Conservation (phyloP, 495 filamentous ascomycete species). For the Saxophila tyrrhenica region DNA sequence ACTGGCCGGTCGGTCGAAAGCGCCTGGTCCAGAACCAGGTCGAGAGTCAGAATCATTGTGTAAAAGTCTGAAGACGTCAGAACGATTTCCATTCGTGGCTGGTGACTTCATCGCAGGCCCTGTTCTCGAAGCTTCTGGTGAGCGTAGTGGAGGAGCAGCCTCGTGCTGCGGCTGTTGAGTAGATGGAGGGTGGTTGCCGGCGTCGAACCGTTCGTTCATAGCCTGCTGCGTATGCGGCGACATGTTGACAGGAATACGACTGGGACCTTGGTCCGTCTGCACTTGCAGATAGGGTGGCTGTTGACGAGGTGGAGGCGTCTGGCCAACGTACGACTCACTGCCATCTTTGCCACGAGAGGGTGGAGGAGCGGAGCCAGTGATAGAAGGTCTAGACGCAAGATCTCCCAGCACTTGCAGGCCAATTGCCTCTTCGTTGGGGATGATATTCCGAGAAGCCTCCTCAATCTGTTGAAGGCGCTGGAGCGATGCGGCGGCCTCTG, state of each 20-base stretch:
- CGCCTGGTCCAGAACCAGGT: not conserved
- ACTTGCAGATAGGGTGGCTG: not conserved
- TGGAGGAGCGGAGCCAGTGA: not conserved
- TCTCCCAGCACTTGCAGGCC: conserved; percentile 15
- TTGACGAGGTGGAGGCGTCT: not conserved
- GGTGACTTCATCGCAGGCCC: not conserved
- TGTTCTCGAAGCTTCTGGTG: not conserved
- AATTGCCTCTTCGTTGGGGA: conserved; percentile 14
- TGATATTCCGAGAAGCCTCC: not conserved
- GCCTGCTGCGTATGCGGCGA: conserved; percentile 9
- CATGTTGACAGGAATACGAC: conserved; percentile 7
- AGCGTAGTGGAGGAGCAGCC: not conserved
- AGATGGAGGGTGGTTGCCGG: conserved; percentile 3
- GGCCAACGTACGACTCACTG: not conserved
- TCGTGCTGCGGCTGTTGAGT: not conserved
- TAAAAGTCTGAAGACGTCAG: not conserved
- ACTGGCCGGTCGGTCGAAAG: not conserved
- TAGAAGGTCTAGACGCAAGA: conserved; percentile 13
- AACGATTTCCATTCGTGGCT: not conserved
- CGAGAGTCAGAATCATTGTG: not conserved
- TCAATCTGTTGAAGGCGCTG: not conserved
- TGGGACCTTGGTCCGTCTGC: not conserved
- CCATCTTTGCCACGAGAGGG: not conserved
- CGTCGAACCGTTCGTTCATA: conserved; percentile 8
- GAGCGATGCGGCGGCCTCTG: conserved; percentile 8